Evolutionary conservation across 192 early-diverging fungal genomes (phyloP), one percentile per base, ranked within the genome.

Genomic region (Entophlyctis helioformis): DNA sequence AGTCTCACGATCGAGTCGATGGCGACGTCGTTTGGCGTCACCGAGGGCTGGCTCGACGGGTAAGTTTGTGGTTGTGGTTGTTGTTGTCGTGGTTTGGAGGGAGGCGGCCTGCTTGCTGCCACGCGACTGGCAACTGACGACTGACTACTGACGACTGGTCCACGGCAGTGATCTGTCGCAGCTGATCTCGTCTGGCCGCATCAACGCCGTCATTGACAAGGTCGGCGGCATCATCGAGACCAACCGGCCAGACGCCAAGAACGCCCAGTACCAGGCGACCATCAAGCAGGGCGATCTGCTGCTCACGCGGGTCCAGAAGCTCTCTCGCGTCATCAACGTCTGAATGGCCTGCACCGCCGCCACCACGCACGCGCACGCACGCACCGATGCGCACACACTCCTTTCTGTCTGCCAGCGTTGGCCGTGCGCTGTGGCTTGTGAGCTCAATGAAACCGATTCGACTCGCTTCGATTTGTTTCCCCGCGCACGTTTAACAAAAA

Each of bases 131-230:
- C n/a, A n/a, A n/a, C n/a, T n/a, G n/a, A n/a, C n/a, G n/a, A n/a
- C n/a, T n/a, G n/a, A n/a, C 16, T 19, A 18, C 48, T 42, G 5
- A n/a, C 22, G 21, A 34, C 28, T 25, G 19, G 40, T 38, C 31
- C 10, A n/a, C n/a, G 38, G 13, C 32, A 87, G 84, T 56, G 96
- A 99, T 60, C 64, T 99, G 44, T 83, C 87, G 39, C 83, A 82
- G 45, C 96, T 93, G 62, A 91, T 97, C 60, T 87, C 92, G 16
- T 84, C 89, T 11, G 91, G 92, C 11, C 85, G 96, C 27, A 69
- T 99, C 33, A 94, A 99, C 69, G 94, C 89, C 49, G 91, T 95
- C 11, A 96, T 99, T 65, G 96, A 99, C 67, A 99, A 99, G 64
- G 96, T 99, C 10, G 85, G 81, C 49, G 96, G 96, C 8, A 82